These are phyloP conservation scores for Aspergillus terreus DNA, from an alignment of 2,329 filamentous ascomycete genomes.

Conservation along the genomic window DNA sequence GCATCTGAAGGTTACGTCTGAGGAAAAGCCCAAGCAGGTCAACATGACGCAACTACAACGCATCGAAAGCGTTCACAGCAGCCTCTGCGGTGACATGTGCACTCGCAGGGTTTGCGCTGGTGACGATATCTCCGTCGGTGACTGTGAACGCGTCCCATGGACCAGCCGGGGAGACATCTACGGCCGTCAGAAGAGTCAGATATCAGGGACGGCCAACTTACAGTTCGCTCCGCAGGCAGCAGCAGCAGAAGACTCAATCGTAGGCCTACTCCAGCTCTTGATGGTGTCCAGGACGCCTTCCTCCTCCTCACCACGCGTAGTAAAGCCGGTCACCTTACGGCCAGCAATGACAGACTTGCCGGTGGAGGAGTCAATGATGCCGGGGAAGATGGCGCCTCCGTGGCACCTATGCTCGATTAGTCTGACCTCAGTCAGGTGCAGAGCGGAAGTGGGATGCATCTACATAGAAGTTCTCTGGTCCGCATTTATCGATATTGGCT, in stretches of 20 bases:
- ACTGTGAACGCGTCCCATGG: constrained; percentile 20
- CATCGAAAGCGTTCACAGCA: constrained; percentile 25
- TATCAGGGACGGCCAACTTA: constrained; percentile 11
- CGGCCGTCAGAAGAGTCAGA: not conserved
- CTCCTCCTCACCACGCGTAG: constrained; percentile 32
- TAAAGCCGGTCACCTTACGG: constrained; percentile 39
- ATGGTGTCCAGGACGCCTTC: constrained; percentile 33
- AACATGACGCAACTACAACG: constrained; percentile 2
- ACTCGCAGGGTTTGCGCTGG: constrained; percentile 33
- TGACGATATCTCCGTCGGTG: constrained; percentile 34
- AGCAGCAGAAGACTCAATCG: constrained; percentile 29
- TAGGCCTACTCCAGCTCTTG: constrained; percentile 27
- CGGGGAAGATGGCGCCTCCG: constrained; percentile 37
- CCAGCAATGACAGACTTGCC: constrained; percentile 31
- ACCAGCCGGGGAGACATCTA: constrained; percentile 4
- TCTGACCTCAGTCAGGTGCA: not conserved
- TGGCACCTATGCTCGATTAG: constrained; percentile 26
- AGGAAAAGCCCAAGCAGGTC: too few relatives aligned
- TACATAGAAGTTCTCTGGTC: too few relatives aligned
- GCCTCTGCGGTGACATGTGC: constrained; percentile 31
- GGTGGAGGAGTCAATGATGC: constrained; percentile 28
- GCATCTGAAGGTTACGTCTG: too few relatives aligned
- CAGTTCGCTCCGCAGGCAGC: constrained; percentile 28
- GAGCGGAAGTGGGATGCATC: not conserved
- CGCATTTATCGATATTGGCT: too few relatives aligned